phyloP scores from a whole-genome alignment of 1,284 basidiomycete species.

The Pterula multifida region DNA sequence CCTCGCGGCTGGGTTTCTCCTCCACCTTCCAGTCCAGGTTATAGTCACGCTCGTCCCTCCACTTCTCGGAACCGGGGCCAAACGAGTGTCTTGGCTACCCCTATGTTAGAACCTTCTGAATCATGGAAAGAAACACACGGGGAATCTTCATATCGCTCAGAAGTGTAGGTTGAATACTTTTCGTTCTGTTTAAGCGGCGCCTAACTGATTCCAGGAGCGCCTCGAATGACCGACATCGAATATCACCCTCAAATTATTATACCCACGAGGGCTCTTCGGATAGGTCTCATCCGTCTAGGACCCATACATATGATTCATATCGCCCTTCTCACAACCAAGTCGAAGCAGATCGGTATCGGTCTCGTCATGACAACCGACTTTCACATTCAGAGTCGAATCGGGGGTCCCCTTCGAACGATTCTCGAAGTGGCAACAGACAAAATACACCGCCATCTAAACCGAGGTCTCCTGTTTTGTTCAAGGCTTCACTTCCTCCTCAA shows the following conservation, averaged over 20 bases:
- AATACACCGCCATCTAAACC: neutral
- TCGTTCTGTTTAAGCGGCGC: conserved; percentile 1
- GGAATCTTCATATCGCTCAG: conserved; percentile 19
- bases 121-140: conserved; percentile 52
- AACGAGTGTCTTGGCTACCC: conserved; percentile 25
- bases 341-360: neutral
- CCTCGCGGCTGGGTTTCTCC: neutral
- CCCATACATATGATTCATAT: neutral
- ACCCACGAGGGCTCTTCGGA: neutral
- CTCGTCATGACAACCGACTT: neutral
- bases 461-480: neutral
- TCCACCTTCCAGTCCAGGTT: neutral
- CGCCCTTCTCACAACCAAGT: neutral
- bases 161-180: conserved; percentile 19
- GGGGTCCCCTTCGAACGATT: neutral
- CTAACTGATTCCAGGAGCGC: neutral
- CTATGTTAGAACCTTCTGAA: conserved; percentile 61
- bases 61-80: conserved; percentile 15
- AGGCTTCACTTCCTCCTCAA: neutral
- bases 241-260: neutral
- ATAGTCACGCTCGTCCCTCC: conserved; percentile 7
- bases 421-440: neutral
- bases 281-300: neutral
- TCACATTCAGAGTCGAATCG: conserved; percentile 1
- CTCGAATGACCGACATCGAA: neutral